Evolutionary conservation across 1,284 basidiomycete genomes (phyloP).

Genomic region (Cutaneotrichosporon curvatum): DNA sequence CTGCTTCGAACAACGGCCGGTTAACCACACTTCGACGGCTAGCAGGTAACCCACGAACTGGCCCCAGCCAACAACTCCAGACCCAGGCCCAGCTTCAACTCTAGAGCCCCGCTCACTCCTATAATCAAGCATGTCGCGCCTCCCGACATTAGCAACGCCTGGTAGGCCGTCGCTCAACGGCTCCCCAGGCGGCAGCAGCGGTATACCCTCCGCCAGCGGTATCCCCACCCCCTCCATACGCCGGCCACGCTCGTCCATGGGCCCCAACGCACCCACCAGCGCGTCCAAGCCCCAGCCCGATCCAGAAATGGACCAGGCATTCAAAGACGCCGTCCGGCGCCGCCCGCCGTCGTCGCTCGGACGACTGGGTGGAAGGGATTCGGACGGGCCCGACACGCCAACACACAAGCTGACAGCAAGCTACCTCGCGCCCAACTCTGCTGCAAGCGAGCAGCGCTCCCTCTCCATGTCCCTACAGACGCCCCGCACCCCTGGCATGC

Average conservation of each 20-base stretch:
- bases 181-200: constrained; percentile 15
- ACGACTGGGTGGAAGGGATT: constrained; percentile 1
- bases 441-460: no score
- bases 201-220: constrained; percentile 13
- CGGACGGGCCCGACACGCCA: constrained; percentile 34
- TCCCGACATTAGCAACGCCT: constrained; percentile 39
- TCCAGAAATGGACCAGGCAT: constrained; percentile 33
- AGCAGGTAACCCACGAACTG: no score
- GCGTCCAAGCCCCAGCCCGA: constrained; percentile 10
- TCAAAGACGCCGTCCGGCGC: constrained; percentile 31
- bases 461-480: no score
- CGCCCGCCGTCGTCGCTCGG: constrained; percentile 21
- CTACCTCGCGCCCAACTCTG: constrained; percentile 17
- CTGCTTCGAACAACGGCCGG: no score
- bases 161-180: constrained; percentile 17
- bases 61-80: no score
- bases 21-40: no score
- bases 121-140: constrained; percentile 29
- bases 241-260: constrained; percentile 38
- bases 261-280: constrained; percentile 16
- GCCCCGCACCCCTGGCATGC: constrained; percentile 29
- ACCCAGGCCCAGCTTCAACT: no score
- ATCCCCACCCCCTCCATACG: constrained; percentile 37
- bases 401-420: constrained; percentile 10
- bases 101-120: no score